A percentile compares a stretch with the other conserved stretches of the same genome.
Evolutionary conservation across 2,329 filamentous ascomycete genomes (phyloP).

Genomic region (Penicillium griseofulvum): DNA sequence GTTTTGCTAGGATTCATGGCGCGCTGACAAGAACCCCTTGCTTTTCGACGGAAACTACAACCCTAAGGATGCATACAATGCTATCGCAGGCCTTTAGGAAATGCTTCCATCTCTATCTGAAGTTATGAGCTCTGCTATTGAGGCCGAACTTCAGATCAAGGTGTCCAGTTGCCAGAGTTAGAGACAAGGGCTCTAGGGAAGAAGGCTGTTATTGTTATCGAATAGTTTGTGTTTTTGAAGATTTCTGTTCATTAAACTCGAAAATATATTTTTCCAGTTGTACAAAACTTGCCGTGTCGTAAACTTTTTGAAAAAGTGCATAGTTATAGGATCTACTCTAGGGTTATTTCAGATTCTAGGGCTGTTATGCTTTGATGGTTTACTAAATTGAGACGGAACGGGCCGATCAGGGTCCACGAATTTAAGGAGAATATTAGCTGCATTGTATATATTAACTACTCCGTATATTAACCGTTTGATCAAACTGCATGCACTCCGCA

Average conservation of each 20-base stretch:
- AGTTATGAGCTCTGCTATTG: background rate
- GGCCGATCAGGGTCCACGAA: too few species aligned
- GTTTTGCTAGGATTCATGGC: slow-evolving; percentile 11
- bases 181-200: background rate
- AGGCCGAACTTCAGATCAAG: background rate
- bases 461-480: too few species aligned
- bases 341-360: too few species aligned
- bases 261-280: background rate
- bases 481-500: too few species aligned
- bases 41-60: slow-evolving; percentile 10
- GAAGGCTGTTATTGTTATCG: background rate
- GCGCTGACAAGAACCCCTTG: slow-evolving; percentile 4
- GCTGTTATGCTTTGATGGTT: too few species aligned
- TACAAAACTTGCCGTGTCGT: background rate
- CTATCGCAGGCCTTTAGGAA: slow-evolving; percentile 8
- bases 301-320: background rate
- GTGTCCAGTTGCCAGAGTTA: background rate
- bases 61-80: slow-evolving; percentile 12
- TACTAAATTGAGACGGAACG: too few species aligned
- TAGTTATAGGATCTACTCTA: background rate
- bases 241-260: background rate
- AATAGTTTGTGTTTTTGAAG: background rate
- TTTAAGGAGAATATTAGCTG: too few species aligned
- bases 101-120: background rate
- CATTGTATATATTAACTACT: too few species aligned